Percentiles rank a stretch among this genome's conserved stretches.
phyloP scores from a whole-genome alignment of 2,329 filamentous ascomycete species.

The Pseudogymnoascus sp. region DNA sequence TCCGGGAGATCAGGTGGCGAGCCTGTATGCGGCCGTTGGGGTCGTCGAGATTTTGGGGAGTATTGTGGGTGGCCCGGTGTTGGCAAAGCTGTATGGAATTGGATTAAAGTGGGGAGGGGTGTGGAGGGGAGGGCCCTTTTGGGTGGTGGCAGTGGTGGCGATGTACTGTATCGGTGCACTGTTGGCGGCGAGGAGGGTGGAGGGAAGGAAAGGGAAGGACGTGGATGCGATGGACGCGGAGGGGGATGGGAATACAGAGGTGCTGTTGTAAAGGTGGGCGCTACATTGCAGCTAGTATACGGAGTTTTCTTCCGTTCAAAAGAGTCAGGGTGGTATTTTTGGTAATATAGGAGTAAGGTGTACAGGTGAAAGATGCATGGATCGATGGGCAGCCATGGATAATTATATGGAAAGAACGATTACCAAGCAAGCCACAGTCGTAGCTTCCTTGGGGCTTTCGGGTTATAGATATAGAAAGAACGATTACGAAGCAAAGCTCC shows the following conservation, averaged over 20 bases:
- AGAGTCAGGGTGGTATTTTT: neutral
- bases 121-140: constrained; percentile 26
- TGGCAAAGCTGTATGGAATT: constrained; percentile 21
- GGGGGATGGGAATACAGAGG: neutral
- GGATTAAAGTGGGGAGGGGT: constrained; percentile 20
- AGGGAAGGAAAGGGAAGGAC: neutral
- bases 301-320: neutral
- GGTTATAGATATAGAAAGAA: neutral
- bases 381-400: neutral
- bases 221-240: neutral
- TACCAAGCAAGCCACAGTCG: neutral
- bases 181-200: neutral
- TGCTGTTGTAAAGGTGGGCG: neutral
- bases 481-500: neutral
- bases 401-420: neutral
- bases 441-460: neutral
- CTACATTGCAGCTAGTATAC: neutral
- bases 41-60: constrained; percentile 22
- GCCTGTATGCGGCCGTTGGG: constrained; percentile 22
- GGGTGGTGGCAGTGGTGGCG: constrained; percentile 14
- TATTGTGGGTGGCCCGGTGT: constrained; percentile 19
- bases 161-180: neutral
- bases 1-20: constrained; percentile 21
- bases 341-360: neutral
- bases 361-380: neutral